These are phyloP conservation scores for Auriscalpium vulgare DNA, from an alignment of 768 basidiomycete species.

Conservation along the genomic window DNA sequence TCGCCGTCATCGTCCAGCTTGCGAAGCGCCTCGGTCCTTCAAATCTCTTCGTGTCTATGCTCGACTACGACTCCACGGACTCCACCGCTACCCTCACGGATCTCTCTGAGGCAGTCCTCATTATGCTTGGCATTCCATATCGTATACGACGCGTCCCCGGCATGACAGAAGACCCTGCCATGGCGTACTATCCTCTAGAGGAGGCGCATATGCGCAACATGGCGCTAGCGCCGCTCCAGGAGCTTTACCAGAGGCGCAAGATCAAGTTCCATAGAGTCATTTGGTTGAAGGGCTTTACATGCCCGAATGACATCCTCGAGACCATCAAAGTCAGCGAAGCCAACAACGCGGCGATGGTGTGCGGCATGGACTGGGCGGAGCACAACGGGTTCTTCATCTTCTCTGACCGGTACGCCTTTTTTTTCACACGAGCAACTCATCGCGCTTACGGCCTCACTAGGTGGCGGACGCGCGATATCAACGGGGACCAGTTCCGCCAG, in stretches of 20 bases:
- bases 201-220: slow-evolving; percentile 93
- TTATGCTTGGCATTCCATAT: slow-evolving; percentile 87
- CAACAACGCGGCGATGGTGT: slow-evolving; percentile 96
- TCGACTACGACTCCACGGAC: slow-evolving; percentile 93
- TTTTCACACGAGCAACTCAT: background rate
- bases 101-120: slow-evolving; percentile 91
- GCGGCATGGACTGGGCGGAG: slow-evolving; percentile 99
- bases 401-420: slow-evolving; percentile 68
- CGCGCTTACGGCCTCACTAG: slow-evolving; percentile 29
- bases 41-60: slow-evolving; percentile 94
- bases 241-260: slow-evolving; percentile 65
- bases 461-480: slow-evolving; percentile 97
- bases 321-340: slow-evolving; percentile 84
- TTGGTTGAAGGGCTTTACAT: slow-evolving; percentile 99
- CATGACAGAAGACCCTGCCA: slow-evolving; percentile 84
- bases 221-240: slow-evolving; percentile 82
- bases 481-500: slow-evolving; percentile 96
- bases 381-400: slow-evolving; percentile 97
- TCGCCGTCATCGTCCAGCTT: slow-evolving; percentile 95
- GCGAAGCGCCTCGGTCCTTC: slow-evolving; percentile 82
- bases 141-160: slow-evolving; percentile 85
- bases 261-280: slow-evolving; percentile 87
- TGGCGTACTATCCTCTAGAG: slow-evolving; percentile 92
- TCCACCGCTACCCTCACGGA: slow-evolving; percentile 93
- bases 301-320: slow-evolving; percentile 96